Base-by-base conservation (phyloP, 129 eudicot species). In the Lonicera japonica region DNA sequence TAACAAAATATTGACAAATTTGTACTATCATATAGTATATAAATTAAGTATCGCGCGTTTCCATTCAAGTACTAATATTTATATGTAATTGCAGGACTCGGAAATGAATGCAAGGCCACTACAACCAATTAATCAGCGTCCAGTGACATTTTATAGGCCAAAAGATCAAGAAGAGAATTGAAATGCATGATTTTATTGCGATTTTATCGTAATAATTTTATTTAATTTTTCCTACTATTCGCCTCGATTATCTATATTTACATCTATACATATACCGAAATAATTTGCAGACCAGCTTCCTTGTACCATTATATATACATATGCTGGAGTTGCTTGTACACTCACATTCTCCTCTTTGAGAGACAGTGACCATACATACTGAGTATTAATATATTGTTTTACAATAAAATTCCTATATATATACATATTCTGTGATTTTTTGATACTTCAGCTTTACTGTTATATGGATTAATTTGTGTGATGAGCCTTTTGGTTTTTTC, bases 41-140 rank as follows among this genome's bases (percentile, higher is more conserved):
- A n/a, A n/a, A n/a, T n/a, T n/a, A n/a, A n/a, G n/a, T n/a, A n/a
- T n/a, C n/a, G n/a, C n/a, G n/a, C n/a, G n/a, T n/a, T n/a, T n/a
- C n/a, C n/a, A n/a, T n/a, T 16, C 17, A 65, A 21, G 11, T 51
- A 20, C 34, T 16, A 19, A 43, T 58, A 5, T 69, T 7, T 53
- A 43, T 10, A 10, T 10, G 50, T 43, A 43, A 24, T 39, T 39
- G 24, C 73, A 83, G 86, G 76, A 70, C 0, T 61, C 72, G 0
- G 63, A 80, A 10, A 58, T 60, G 16, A 83, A 83, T 73, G 79
- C 89, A 18, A 79, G 90, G 14, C 90, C 90, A 0, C 1, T 77
- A 51, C 90, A 83, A 54, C 60, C 86, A 11, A 22, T 70, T 6
- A 71, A 85, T 50, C 65, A 68, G 1, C 84, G 94, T 29, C 51